phyloP scores from a whole-genome alignment of 257 asterid species.

The Scutellaria minor region DNA sequence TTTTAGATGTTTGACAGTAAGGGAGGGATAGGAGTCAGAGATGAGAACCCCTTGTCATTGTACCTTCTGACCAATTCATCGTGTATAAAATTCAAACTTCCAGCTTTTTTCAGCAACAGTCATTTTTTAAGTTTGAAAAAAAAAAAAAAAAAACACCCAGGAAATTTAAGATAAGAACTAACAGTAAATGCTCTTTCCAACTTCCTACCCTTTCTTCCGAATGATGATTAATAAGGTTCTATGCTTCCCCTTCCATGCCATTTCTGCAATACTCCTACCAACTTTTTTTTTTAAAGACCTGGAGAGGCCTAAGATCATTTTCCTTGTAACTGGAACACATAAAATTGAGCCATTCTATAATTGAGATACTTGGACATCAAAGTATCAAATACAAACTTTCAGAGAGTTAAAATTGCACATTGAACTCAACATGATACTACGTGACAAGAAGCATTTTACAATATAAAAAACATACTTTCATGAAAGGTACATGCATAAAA shows the following conservation, averaged over 20 bases:
- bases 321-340: conserved; percentile 15
- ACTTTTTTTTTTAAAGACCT: conserved; percentile 8
- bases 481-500: conserved; percentile 22
- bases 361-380: conserved; percentile 9
- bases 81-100: neutral
- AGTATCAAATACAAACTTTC: neutral
- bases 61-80: conserved; percentile 8
- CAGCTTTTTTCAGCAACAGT: conserved; percentile 15
- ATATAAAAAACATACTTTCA: conserved; percentile 21
- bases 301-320: conserved; percentile 6
- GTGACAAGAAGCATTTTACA: conserved; percentile 11
- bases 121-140: conserved; percentile 15
- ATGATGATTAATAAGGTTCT: neutral
- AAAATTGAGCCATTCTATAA: conserved; percentile 22
- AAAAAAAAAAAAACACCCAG: neutral
- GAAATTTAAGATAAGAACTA: conserved; percentile 20
- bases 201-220: too few species aligned
- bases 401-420: conserved; percentile 20
- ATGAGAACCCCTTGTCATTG: conserved; percentile 12
- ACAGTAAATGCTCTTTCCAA: conserved; percentile 13
- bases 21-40: neutral
- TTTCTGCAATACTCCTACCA: conserved; percentile 15
- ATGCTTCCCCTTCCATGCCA: conserved; percentile 9
- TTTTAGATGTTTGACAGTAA: conserved; percentile 21
- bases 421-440: conserved; percentile 18